Evolutionary conservation across 2,329 filamentous ascomycete genomes (phyloP).

Genomic region (Alternaria hordeiaustralica): DNA sequence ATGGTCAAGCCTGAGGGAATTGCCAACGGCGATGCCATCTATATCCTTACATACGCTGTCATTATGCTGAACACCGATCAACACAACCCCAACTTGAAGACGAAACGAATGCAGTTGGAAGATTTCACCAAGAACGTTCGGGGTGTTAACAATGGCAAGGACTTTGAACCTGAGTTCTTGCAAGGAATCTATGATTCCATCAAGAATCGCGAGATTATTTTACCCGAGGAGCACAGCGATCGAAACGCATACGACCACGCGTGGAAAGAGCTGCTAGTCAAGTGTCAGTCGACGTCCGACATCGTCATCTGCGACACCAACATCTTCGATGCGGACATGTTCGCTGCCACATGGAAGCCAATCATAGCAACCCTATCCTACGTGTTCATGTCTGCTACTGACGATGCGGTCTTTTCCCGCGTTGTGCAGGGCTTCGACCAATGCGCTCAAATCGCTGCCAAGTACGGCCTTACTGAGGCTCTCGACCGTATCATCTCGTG

Average conservation of each 20-base stretch:
- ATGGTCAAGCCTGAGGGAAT: conserved; percentile 75
- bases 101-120: conserved; percentile 81
- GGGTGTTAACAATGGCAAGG: conserved; percentile 82
- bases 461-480: conserved; percentile 81
- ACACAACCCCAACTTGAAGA: conserved; percentile 88
- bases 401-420: conserved; percentile 92
- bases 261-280: conserved; percentile 91
- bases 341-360: conserved; percentile 92
- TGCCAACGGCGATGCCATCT: conserved; percentile 85
- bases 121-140: conserved; percentile 90
- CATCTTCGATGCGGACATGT: conserved; percentile 97
- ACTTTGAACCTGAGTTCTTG: conserved; percentile 85
- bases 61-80: conserved; percentile 98
- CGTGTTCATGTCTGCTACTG: conserved; percentile 98
- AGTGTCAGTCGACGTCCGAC: conserved; percentile 76
- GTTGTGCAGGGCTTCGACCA: conserved; percentile 96
- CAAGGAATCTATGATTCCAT: conserved; percentile 90
- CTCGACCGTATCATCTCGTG: conserved; percentile 93
- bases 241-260: conserved; percentile 96
- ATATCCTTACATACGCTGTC: conserved; percentile 91
- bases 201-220: conserved; percentile 89
- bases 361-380: conserved; percentile 95
- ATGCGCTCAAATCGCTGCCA: conserved; percentile 89
- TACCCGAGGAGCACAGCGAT: conserved; percentile 97
- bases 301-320: conserved; percentile 87